Base-by-base conservation (phyloP, 2,329 filamentous ascomycete genomes). In the Fusarium sp. region DNA sequence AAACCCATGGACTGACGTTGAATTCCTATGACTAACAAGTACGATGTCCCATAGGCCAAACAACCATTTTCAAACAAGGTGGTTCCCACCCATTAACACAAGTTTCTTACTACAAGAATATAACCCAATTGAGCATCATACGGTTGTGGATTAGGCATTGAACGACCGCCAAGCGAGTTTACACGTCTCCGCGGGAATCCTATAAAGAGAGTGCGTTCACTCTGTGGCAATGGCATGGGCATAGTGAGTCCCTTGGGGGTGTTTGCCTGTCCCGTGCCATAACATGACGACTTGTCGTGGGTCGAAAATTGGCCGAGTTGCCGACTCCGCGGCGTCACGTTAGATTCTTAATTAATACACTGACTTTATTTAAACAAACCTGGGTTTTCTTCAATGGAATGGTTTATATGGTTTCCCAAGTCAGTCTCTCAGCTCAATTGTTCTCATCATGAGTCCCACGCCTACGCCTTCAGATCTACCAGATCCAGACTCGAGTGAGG, bases 321-420 rank as follows among this genome's bases (percentile, higher is more conserved):
- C 63, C 50, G 60, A 33, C 60, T 65, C 44, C 62, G 29, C 60
- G 44, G 54, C 53, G 53, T 65, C 62, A 53, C 58, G 47, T 42
- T 41, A 58, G 33, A 9, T n/a, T n/a, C 35, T 38, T 18, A 24
- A 37, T 28, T 31, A 24, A 29, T 28, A 23, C 18, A 33, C 20
- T 15, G 8, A 28, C n/a, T 48, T 43, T 48, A 18, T 55, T 63
- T 48, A 53, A 41, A 60, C 24, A 54, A 38, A 26, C 12, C 10
- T 28, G 29, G 1, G 20, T 20, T 21, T 41, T 21, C 16, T 9
- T 15, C n/a, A n/a, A 33, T 37, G 16, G n/a, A 21, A 54, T 47
- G 29, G 18, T 13, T 23, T 16, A 16, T 10, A 28, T 18, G 47
- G 29, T 16, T 3, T 10, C 13, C n/a, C 38, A 21, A 41, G 44